Evolutionary conservation across 805 yeast species (phyloP), one percentile per base, ranked within the genome.

Genomic region (Candida ulmi): DNA sequence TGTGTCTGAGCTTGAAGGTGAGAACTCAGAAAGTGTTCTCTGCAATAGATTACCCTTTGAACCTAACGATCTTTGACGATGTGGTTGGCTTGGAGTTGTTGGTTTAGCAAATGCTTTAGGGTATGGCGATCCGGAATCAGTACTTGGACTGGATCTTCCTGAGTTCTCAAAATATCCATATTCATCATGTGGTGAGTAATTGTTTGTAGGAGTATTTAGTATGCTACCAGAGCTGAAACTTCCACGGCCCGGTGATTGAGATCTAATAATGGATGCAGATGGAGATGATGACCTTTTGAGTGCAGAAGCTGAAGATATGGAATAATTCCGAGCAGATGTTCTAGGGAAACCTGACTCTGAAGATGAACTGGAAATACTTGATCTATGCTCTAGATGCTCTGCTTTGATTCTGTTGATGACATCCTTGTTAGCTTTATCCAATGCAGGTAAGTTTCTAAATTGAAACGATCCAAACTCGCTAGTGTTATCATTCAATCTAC

Each of bases 361-460:
- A 0, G 71, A 63, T 7, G 68, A 60, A 21, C 64, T 60, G 3
- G 63, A 58, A 16, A 58, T 48, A 16, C 69, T 65, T n/a, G 61
- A 55, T 41, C 66, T 60, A 40, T 63, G 68, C 30, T 60, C 60
- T 47, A 81, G 48, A 58, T 87, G 95, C 57, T 91, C 98, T 24
- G 72, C 81, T 54, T 88, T 85, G 55, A 93, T 72, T 46, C 96
- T 68, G 53, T 86, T 85, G 46, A 93, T 88, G 12, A 85, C 90
- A 62, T 90, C 97, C 55, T 87, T 88, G 56, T 93, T 93, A 8
- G 96, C 97, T 52, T 84, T 85, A 51, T 93, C 98, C 40, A 95
- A 71, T 6, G 93, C 93, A 5, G 91, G 81, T 45, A 93, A 65
- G 57, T 93, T 93, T 48, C 96, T 72, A 63, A 86, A 93, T 43